A percentile compares a stretch with the other conserved stretches of the same genome.
Evolutionary conservation across 2,329 filamentous ascomycete genomes (phyloP).

Genomic region (Davidsoniella virescens): DNA sequence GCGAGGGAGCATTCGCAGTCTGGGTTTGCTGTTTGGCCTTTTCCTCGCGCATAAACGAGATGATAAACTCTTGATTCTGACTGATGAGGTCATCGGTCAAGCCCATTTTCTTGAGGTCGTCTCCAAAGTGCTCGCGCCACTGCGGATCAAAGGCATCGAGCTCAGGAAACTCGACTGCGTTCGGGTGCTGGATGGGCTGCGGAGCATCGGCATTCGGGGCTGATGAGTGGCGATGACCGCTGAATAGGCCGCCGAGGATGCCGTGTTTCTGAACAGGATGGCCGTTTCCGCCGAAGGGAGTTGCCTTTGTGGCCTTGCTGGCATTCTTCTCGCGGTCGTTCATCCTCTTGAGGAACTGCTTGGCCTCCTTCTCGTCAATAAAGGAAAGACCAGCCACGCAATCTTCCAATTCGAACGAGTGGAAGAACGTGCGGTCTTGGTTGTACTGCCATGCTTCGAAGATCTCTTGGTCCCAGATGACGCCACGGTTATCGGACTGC

Average conservation of each 20-base stretch:
- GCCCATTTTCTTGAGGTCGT: slow-evolving; percentile 45
- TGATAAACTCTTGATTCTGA: slow-evolving; percentile 53
- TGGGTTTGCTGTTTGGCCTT: slow-evolving; percentile 26
- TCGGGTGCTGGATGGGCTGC: slow-evolving; percentile 21
- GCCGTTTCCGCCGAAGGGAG: slow-evolving; percentile 48
- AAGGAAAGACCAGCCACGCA: slow-evolving; percentile 85
- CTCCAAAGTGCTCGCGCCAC: slow-evolving; percentile 50
- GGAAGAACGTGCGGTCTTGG: slow-evolving; percentile 93
- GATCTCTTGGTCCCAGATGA: slow-evolving; percentile 95
- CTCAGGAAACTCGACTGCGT: slow-evolving; percentile 39
- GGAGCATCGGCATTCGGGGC: slow-evolving; percentile 42
- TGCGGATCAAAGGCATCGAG: slow-evolving; percentile 48
- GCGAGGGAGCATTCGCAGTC: slow-evolving; percentile 10
- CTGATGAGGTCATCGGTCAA: slow-evolving; percentile 50
- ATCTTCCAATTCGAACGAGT: slow-evolving; percentile 89
- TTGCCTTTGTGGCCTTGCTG: slow-evolving; percentile 67
- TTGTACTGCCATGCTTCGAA: slow-evolving; percentile 93
- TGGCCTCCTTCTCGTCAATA: slow-evolving; percentile 92
- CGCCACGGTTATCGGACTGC: slow-evolving; percentile 61
- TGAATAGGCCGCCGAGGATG: slow-evolving; percentile 45
- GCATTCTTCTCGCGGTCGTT: slow-evolving; percentile 91
- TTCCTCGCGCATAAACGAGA: slow-evolving; percentile 45
- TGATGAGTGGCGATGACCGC: slow-evolving; percentile 42
- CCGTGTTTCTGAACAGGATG: slow-evolving; percentile 24
- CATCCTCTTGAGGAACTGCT: slow-evolving; percentile 94